These are phyloP conservation scores for Coleophoma crateriformis DNA, from an alignment of 2,329 filamentous ascomycete genomes.

Conservation along the genomic window DNA sequence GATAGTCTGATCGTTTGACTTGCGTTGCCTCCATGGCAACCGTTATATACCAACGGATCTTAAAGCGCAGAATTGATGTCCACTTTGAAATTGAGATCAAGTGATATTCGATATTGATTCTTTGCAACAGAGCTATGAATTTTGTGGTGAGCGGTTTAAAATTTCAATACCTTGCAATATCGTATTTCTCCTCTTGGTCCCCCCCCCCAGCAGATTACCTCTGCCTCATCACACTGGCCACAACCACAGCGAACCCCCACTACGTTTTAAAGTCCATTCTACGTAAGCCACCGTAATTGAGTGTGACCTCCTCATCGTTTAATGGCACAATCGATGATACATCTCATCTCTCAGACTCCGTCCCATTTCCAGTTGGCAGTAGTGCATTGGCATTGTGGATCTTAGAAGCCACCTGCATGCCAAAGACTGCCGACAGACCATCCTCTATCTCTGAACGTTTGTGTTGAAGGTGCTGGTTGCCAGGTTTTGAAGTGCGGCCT, in stretches of 20 bases:
- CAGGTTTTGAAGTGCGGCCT: constrained; percentile 7
- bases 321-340: neutral
- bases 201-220: no score
- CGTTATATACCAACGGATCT: no score
- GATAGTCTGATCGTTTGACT: no score
- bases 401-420: constrained; percentile 7
- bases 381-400: constrained; percentile 16
- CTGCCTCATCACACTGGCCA: constrained; percentile 7
- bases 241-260: constrained; percentile 23
- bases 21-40: no score
- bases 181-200: no score
- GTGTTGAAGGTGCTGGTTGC: constrained; percentile 15
- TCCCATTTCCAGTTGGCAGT: constrained; percentile 17
- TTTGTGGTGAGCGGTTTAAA: no score
- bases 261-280: constrained; percentile 10
- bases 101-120: no score
- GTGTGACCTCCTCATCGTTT: constrained; percentile 6
- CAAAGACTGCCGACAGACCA: constrained; percentile 15
- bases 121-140: no score
- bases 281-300: constrained; percentile 19
- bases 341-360: neutral
- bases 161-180: no score
- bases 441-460: constrained; percentile 18
- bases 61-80: no score
- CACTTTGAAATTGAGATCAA: no score